Evolutionary conservation across 78 protist genomes (phyloP).

Genomic region (Dictyostelium brefeldianum): DNA sequence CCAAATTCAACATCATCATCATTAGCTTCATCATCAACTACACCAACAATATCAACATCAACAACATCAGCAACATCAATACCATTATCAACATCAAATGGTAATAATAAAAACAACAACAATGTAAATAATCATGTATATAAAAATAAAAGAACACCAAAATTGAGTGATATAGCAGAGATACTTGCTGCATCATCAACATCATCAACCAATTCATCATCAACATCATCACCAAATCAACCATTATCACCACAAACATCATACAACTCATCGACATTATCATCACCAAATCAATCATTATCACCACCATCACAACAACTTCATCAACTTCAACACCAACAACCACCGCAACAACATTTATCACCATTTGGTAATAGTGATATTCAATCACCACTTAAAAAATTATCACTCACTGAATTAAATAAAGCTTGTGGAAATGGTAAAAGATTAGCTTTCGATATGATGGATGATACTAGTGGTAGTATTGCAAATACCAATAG

Average conservation of each 20-base stretch:
- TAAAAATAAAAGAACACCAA: constrained; percentile 15
- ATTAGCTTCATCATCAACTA: neutral
- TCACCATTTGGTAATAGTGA: neutral
- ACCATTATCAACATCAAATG: neutral
- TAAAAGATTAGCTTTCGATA: neutral
- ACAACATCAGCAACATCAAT: neutral
- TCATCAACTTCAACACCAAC: neutral
- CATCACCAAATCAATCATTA: neutral
- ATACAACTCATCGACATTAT: neutral
- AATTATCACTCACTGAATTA: neutral
- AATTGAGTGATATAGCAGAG: neutral
- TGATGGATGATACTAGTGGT: neutral
- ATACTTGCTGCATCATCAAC: neutral
- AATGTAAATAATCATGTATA: neutral
- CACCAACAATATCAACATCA: neutral
- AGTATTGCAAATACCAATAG: neutral
- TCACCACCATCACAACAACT: neutral
- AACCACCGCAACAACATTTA: no score
- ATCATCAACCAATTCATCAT: constrained; percentile 1
- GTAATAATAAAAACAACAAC: neutral
- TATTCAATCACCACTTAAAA: neutral
- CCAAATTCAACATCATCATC: neutral
- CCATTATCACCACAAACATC: neutral
- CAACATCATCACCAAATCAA: constrained; percentile 20
- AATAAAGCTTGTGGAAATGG: neutral